These are phyloP conservation scores for Colletotrichum tamarilloi DNA, from an alignment of 2,329 filamentous ascomycete genomes.

Conservation along the genomic window DNA sequence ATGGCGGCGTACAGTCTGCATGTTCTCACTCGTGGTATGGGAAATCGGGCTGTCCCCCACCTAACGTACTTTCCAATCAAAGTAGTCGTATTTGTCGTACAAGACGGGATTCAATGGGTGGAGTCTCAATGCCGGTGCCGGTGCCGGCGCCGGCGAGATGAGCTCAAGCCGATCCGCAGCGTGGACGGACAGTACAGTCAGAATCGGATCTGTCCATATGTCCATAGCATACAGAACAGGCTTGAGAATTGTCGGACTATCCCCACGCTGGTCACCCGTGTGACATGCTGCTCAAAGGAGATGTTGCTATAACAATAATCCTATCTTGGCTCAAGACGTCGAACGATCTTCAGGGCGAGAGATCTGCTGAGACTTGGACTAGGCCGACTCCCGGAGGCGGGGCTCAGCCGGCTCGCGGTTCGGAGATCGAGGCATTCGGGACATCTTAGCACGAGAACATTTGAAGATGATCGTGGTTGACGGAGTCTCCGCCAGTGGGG, in stretches of 20 bases:
- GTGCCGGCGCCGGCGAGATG: not conserved
- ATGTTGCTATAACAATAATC: not conserved
- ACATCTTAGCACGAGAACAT: not conserved
- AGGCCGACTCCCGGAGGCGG: not conserved
- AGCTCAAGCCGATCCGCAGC: not conserved
- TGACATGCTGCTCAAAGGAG: not conserved
- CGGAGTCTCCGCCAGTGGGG: not conserved
- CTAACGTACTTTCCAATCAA: not conserved
- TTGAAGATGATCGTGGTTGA: not conserved
- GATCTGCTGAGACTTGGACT: not conserved
- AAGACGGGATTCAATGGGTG: not conserved
- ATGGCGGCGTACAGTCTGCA: not conserved
- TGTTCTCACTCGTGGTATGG: not conserved
- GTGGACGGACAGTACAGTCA: not conserved
- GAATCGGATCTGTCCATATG: not conserved
- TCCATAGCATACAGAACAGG: not conserved
- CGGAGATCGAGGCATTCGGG: conserved; percentile 16
- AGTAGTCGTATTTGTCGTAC: conserved; percentile 9
- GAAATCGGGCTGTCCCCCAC: not conserved
- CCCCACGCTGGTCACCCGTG: not conserved
- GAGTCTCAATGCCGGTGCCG: not conserved
- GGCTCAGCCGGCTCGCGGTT: conserved; percentile 4
- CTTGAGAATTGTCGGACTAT: not conserved
- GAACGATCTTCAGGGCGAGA: not conserved
- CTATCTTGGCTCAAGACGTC: not conserved